A percentile compares a stretch with the other conserved stretches of the same genome.
phyloP scores from a whole-genome alignment of 345 rosid genomes.

The Rhodamnia argentea region DNA sequence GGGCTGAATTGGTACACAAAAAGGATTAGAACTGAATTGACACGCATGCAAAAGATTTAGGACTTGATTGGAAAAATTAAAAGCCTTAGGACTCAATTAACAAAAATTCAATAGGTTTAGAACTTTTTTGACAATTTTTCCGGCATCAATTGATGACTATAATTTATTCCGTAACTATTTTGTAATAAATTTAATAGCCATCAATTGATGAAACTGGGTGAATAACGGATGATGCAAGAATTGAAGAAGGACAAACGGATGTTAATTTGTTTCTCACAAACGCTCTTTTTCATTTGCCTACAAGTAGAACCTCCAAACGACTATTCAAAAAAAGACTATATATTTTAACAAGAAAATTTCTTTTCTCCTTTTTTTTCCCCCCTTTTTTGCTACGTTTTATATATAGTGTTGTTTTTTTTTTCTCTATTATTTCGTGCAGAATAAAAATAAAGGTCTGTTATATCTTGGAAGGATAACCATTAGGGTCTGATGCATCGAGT shows the following conservation, averaged over 20 bases:
- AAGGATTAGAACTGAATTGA: too few relatives aligned
- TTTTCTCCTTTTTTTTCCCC: neutral
- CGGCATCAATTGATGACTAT: too few relatives aligned
- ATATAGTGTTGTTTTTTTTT: neutral
- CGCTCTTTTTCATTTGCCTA: neutral
- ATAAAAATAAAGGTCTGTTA: neutral
- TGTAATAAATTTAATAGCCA: neutral
- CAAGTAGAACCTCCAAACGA: too few relatives aligned
- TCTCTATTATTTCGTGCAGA: neutral
- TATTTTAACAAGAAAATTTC: neutral
- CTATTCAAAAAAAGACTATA: too few relatives aligned
- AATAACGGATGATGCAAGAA: neutral
- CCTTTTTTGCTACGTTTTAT: neutral
- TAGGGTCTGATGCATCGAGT: fast-evolving
- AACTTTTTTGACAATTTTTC: too few relatives aligned
- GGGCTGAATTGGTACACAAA: too few relatives aligned
- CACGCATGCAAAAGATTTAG: too few relatives aligned
- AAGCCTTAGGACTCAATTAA: too few relatives aligned
- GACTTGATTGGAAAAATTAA: too few relatives aligned
- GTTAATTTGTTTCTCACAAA: neutral
- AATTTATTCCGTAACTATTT: neutral
- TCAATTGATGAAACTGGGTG: neutral
- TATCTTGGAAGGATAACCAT: neutral
- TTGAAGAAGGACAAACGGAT: neutral
- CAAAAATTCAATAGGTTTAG: too few relatives aligned